Percentiles rank a stretch among this genome's conserved stretches.
These are phyloP conservation scores for Priceomyces carsonii DNA, from an alignment of 805 yeast species.

Conservation along the genomic window DNA sequence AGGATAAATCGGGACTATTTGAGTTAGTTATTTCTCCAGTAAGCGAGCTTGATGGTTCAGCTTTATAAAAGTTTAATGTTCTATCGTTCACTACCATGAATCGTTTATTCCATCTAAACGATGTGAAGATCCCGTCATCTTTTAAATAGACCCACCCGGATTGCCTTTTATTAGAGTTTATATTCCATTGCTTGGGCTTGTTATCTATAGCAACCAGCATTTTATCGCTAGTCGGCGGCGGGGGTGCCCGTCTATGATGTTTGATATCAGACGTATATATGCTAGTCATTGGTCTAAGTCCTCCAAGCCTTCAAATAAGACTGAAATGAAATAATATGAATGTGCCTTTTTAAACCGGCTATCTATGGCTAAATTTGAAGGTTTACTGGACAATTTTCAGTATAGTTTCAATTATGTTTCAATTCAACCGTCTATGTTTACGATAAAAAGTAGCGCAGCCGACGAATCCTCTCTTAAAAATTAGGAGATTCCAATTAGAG, in stretches of 20 bases:
- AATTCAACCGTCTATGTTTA: too few relatives aligned
- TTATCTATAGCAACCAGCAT: background rate
- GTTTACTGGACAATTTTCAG: background rate
- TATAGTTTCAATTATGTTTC: constrained; percentile 2
- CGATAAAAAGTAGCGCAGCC: too few relatives aligned
- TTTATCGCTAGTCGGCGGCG: constrained; percentile 32
- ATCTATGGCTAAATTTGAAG: too few relatives aligned
- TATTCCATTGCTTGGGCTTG: constrained; percentile 14
- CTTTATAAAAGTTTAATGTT: constrained; percentile 71
- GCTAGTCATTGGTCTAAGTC: constrained; percentile 28
- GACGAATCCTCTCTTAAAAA: too few relatives aligned
- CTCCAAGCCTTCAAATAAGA: background rate
- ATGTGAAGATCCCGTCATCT: constrained; percentile 81
- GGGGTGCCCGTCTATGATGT: constrained; percentile 45
- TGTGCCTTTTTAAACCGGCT: too few relatives aligned
- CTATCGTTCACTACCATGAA: constrained; percentile 77
- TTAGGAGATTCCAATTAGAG: too few relatives aligned
- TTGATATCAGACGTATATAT: constrained; percentile 42
- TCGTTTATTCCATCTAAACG: constrained; percentile 91
- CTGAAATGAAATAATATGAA: too few relatives aligned
- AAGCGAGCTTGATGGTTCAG: constrained; percentile 51
- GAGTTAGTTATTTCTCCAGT: constrained; percentile 19
- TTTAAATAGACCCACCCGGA: constrained; percentile 90
- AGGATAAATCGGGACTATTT: constrained; percentile 33
- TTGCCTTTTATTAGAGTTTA: constrained; percentile 32